Conservation (phyloP, 1,284 basidiomycete species). For the Coniferiporia weirii region DNA sequence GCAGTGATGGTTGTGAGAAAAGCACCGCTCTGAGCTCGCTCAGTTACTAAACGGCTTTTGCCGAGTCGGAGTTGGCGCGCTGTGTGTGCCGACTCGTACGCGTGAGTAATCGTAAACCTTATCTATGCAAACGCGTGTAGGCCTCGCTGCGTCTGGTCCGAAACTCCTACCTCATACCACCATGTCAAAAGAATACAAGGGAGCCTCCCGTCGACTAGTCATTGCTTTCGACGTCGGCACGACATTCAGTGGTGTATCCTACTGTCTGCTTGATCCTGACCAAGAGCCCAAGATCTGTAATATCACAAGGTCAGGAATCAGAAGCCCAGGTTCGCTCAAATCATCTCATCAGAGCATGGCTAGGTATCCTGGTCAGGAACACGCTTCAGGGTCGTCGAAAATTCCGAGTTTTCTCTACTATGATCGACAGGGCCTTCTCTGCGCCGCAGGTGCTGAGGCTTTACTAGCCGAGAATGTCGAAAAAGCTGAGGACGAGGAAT, state of each 20-base stretch:
- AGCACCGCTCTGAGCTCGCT: no score
- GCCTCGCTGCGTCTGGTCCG: not conserved
- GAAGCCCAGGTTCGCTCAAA: not conserved
- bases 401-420: conserved; percentile 73
- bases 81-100: not conserved
- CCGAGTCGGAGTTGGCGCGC: no score
- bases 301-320: conserved; percentile 35
- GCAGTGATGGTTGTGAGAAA: no score
- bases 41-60: no score
- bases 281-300: conserved; percentile 40
- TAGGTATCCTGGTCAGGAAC: conserved; percentile 60
- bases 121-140: not conserved
- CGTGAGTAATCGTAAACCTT: not conserved
- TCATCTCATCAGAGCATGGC: no score
- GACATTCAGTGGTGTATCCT: conserved; percentile 48
- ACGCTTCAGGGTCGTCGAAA: conserved; percentile 76
- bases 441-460: conserved; percentile 71
- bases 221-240: conserved; percentile 50
- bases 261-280: conserved; percentile 41
- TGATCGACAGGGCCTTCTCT: conserved; percentile 52
- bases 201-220: conserved; percentile 36
- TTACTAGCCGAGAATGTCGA: conserved; percentile 49
- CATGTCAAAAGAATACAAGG: conserved; percentile 15
- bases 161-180: not conserved
- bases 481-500: conserved; percentile 67